phyloP scores from a whole-genome alignment of 306 rosid genomes.

The Canavalia gladiata region DNA sequence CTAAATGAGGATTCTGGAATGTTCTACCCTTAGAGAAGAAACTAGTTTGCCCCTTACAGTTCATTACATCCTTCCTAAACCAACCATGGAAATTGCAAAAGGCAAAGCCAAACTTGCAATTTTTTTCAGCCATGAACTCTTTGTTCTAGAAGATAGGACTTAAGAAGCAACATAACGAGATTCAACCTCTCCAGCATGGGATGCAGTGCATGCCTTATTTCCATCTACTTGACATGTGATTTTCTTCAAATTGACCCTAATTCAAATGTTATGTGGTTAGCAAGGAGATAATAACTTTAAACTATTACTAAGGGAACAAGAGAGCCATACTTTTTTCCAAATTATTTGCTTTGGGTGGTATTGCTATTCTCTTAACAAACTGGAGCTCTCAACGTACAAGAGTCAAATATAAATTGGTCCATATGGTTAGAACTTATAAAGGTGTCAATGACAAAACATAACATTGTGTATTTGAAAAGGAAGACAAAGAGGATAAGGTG shows the following conservation, averaged over 20 bases:
- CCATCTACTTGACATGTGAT: slow-evolving; percentile 88
- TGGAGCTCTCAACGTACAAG: slow-evolving; percentile 62
- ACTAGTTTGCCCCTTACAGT: slow-evolving; percentile 84
- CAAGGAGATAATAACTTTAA: slow-evolving; percentile 89
- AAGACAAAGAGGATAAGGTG: slow-evolving; percentile 85
- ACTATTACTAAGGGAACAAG: slow-evolving; percentile 91
- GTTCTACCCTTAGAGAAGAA: slow-evolving; percentile 89
- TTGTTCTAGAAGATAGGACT: slow-evolving; percentile 70
- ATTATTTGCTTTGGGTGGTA: slow-evolving; percentile 96
- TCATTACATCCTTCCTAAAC: slow-evolving; percentile 89
- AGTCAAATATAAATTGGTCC: slow-evolving; percentile 80
- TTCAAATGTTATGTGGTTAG: slow-evolving; percentile 88
- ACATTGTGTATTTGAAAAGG: slow-evolving; percentile 81
- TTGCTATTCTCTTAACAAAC: slow-evolving; percentile 80
- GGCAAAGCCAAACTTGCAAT: slow-evolving; percentile 84
- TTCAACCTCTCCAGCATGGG: slow-evolving; percentile 97
- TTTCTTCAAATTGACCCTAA: slow-evolving; percentile 92
- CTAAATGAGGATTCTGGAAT: slow-evolving; percentile 85
- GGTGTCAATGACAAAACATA: slow-evolving; percentile 85
- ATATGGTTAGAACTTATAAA: slow-evolving; percentile 85
- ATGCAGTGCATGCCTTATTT: slow-evolving; percentile 87
- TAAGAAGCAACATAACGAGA: slow-evolving; percentile 82
- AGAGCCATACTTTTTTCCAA: slow-evolving; percentile 94
- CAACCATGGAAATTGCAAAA: slow-evolving; percentile 87
- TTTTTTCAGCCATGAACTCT: slow-evolving; percentile 85